Evolutionary conservation across 2,329 filamentous ascomycete species (phyloP), one percentile per base, ranked within the genome.

Genomic region (Talaromyces marneffei): DNA sequence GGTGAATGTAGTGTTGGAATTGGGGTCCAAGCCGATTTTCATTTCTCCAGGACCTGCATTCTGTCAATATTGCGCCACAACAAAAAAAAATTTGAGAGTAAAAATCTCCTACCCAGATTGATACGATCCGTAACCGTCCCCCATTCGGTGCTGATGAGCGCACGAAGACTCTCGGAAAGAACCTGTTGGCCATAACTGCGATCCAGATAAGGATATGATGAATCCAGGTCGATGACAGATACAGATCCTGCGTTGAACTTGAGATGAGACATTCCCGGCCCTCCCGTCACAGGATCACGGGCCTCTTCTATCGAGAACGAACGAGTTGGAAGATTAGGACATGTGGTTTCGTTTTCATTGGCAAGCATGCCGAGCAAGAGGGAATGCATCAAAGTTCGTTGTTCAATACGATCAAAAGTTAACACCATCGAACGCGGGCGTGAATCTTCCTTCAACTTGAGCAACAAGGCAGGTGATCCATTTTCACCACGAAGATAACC

Each of bases 71-170:
- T 27, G 7, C 16, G 23, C 37, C 3, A 46, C 16, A 14, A 18
- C 12, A n/a, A 46, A n/a, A n/a, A n/a, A n/a, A n/a, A n/a, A n/a
- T n/a, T n/a, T n/a, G 23, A 48, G 14, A 57, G 20, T 29, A 35
- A 27, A 61, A 40, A 23, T 46, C 31, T 20, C 76, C 72, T 76
- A 80, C 82, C 80, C 59, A 95, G 81, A 67, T 96, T 96, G 70
- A 96, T 81, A 39, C 92, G 85, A 75, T 97, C 92, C 1, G 90
- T 91, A 16, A 95, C 79, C 44, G 87, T 90, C 54, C 91, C 90
- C 66, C 87, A 86, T 63, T 88, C 85, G 65, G 89, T 90, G 61
- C 91, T 87, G 33, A 90, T 81, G 58, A 95, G 83, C 18, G 95
- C 81, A 29, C 91, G 85, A 64, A 96, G 77, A 66, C 84, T 84